Evolutionary conservation across 495 filamentous ascomycete genomes (phyloP), one percentile per base, ranked within the genome.

Genomic region (Hyphodiscus hymeniophilus): DNA sequence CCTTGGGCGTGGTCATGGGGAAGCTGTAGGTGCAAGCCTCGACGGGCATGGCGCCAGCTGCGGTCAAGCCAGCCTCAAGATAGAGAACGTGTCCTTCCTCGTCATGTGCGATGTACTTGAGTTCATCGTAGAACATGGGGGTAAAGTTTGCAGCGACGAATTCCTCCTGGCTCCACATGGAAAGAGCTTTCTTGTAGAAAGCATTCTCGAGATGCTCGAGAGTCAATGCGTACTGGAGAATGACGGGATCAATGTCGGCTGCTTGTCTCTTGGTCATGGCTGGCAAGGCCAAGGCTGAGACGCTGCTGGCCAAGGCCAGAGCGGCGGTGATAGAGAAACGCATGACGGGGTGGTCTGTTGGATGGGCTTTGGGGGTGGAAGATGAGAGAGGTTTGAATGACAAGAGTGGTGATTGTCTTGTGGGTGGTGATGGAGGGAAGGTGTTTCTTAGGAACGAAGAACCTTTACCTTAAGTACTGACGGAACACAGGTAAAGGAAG

Each of bases 11-110:
- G 4, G 66, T 71, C 23, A 68, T 57, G 12, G 70, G 69, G 60
- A 83, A 83, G 12, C 50, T 42, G 56, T 84, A 84, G 5, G 57
- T 71, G 63, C 77, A 81, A 18, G 62, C 64, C 16, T 57, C 62
- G 7, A 79, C 74, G 7, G 78, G 66, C 0, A 47, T 53, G 5
- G 60, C 69, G 31, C 70, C 71, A 42, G 68, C 70, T 21, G 67
- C 67, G 55, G 52, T 38, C 20, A 54, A 43, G 15, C 24, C 47
- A 26, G 51, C 51, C 18, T 44, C 34, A 3, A 54, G 46, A 23
- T 50, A 54, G 17, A 50, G 17, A 48, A 77, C 78, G 54, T 82
- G 80, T 3, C 71, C 67, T 31, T 62, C 65, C 54, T 84, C 80
- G 56, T 82, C 78, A 0, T 56, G 56, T 18, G 68, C 70, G 45